Evolutionary conservation across 1,284 basidiomycete species (phyloP).

Genomic region (Moesziomyces sp.): DNA sequence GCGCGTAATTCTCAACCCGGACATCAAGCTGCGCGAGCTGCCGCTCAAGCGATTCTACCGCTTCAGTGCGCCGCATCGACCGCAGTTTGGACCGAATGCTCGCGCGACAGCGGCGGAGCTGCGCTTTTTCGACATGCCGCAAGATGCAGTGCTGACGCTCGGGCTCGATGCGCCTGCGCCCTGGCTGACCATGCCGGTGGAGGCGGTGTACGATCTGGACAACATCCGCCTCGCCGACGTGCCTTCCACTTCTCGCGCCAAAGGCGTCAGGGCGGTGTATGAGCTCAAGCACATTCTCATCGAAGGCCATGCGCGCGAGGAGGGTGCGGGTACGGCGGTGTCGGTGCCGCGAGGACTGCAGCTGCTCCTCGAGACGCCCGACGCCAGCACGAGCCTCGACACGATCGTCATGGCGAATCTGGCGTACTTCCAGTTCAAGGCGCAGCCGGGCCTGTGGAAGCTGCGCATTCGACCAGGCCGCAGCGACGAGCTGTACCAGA

Average conservation of each 20-base stretch:
- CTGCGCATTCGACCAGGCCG: slow-evolving; percentile 84
- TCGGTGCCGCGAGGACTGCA: slow-evolving; percentile 77
- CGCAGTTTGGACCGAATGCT: slow-evolving; percentile 77
- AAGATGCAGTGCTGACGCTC: slow-evolving; percentile 84
- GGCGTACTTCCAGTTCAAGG: slow-evolving; percentile 95
- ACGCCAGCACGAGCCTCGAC: slow-evolving; percentile 50
- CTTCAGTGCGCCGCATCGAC: slow-evolving; percentile 75
- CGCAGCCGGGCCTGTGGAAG: slow-evolving; percentile 85
- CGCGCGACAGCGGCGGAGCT: slow-evolving; percentile 68
- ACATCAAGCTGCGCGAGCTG: slow-evolving; percentile 72
- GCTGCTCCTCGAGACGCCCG: slow-evolving; percentile 67
- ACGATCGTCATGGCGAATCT: slow-evolving; percentile 86
- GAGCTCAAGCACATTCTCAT: slow-evolving; percentile 89
- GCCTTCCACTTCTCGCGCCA: slow-evolving; percentile 70
- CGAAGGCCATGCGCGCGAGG: slow-evolving; percentile 90
- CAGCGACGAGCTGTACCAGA: slow-evolving; percentile 81
- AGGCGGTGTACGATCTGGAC: slow-evolving; percentile 92
- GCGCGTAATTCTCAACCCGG: slow-evolving; percentile 58
- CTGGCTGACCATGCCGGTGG: slow-evolving; percentile 90
- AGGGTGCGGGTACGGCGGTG: slow-evolving; percentile 70
- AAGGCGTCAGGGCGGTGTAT: slow-evolving; percentile 81
- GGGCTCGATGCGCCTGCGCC: slow-evolving; percentile 87
- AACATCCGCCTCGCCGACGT: slow-evolving; percentile 86
- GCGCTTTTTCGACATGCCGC: slow-evolving; percentile 69
- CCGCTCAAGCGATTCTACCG: slow-evolving; percentile 95